phyloP scores from a whole-genome alignment of 129 eudicot genomes.

The Gnaphalium uliginosum region DNA sequence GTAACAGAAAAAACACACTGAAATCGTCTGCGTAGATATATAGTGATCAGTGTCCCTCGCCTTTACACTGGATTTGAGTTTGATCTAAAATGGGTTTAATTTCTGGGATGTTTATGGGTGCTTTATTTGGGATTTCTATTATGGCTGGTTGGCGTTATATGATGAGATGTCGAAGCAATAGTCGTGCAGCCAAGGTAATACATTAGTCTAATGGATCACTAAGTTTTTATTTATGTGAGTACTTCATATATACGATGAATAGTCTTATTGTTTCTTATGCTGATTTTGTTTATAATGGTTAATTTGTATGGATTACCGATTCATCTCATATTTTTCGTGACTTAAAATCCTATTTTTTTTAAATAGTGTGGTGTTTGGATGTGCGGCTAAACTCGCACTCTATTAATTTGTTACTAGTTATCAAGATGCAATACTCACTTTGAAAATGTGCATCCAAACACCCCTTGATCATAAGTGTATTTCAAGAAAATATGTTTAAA shows the following conservation, averaged over 20 bases:
- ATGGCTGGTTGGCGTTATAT: conserved; percentile 92
- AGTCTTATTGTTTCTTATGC: background rate
- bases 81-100: conserved; percentile 71
- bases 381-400: too few relatives aligned
- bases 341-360: too few relatives aligned
- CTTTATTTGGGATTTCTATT: conserved; percentile 65
- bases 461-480: background rate
- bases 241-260: background rate
- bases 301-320: too few relatives aligned
- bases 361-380: too few relatives aligned
- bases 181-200: conserved; percentile 75
- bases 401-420: too few relatives aligned
- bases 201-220: background rate
- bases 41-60: background rate
- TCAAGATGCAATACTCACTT: conserved; percentile 1
- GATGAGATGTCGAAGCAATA: conserved; percentile 66
- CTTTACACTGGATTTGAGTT: conserved; percentile 20
- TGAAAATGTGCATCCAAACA: background rate
- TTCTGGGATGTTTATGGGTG: conserved; percentile 84
- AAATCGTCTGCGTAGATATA: conserved; percentile 3
- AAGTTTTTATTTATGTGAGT: conserved; percentile 1
- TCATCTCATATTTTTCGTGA: too few relatives aligned
- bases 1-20: background rate
- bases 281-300: background rate
- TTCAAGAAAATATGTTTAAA: background rate